These are phyloP conservation scores for Tarenaya hassleriana DNA, from an alignment of 345 rosid genomes.

Conservation along the genomic window DNA sequence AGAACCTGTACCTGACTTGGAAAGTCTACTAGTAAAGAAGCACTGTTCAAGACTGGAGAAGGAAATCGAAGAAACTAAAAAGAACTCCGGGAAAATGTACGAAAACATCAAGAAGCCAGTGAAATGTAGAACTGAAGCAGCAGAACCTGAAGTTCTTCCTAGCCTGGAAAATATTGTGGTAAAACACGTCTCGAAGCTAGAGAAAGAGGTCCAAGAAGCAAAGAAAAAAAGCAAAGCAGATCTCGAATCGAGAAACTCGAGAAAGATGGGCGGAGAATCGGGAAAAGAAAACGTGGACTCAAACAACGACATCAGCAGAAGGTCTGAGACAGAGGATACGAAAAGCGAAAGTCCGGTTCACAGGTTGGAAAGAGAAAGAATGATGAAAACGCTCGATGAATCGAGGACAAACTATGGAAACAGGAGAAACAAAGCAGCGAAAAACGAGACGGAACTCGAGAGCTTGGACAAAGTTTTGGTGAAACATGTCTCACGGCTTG, in stretches of 20 bases:
- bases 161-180: slow-evolving; percentile 73
- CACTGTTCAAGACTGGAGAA: slow-evolving; percentile 42
- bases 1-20: slow-evolving; percentile 42
- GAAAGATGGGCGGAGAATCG: slow-evolving; percentile 13
- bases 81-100: slow-evolving; percentile 23
- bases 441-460: slow-evolving; percentile 28
- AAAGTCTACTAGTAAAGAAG: slow-evolving; percentile 39
- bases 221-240: slow-evolving; percentile 45
- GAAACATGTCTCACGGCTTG: slow-evolving; percentile 69
- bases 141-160: slow-evolving; percentile 42
- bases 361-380: slow-evolving; percentile 47
- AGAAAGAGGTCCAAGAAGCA: slow-evolving; percentile 79
- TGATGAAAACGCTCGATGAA: slow-evolving; percentile 27
- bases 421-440: slow-evolving; percentile 32
- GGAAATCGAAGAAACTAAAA: slow-evolving; percentile 37
- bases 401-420: slow-evolving; percentile 33
- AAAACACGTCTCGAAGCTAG: slow-evolving; percentile 66
- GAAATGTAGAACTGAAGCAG: slow-evolving; percentile 16
- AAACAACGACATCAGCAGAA: slow-evolving; percentile 24
- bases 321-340: neutral
- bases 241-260: slow-evolving; percentile 9
- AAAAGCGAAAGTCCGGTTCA: slow-evolving; percentile 31
- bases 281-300: slow-evolving; percentile 57
- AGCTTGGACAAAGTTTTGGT: slow-evolving; percentile 79
- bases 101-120: slow-evolving; percentile 34